Evolutionary conservation across 805 yeast species (phyloP).

Genomic region (Torulaspora delbrueckii): DNA sequence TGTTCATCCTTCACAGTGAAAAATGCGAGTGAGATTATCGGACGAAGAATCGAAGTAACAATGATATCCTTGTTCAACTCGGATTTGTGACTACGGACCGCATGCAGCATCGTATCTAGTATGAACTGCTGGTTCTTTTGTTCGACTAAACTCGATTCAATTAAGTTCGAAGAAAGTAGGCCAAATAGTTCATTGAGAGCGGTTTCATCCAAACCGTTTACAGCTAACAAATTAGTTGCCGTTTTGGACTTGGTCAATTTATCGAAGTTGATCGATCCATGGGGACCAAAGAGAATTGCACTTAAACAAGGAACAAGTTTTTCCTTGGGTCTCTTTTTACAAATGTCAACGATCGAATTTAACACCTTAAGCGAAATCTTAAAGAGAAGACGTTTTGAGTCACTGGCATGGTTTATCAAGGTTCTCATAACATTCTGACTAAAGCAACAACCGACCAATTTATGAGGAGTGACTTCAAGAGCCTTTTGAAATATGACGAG

Average conservation of each 20-base stretch:
- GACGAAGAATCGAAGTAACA: constrained; percentile 31
- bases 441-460: constrained; percentile 37
- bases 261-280: constrained; percentile 70
- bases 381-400: constrained; percentile 58
- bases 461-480: constrained; percentile 31
- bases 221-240: constrained; percentile 41
- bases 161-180: constrained; percentile 10
- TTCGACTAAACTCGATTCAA: background rate
- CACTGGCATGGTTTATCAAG: constrained; percentile 70
- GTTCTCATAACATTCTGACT: constrained; percentile 67
- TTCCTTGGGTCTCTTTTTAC: constrained; percentile 35
- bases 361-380: constrained; percentile 58
- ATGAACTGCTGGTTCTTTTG: constrained; percentile 43
- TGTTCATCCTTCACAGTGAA: constrained; percentile 24
- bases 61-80: constrained; percentile 26
- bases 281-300: constrained; percentile 39
- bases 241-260: constrained; percentile 69
- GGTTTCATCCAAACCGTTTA: constrained; percentile 12
- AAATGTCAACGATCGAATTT: constrained; percentile 39
- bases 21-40: constrained; percentile 33
- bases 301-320: constrained; percentile 34
- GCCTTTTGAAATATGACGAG: constrained; percentile 62
- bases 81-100: constrained; percentile 45
- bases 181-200: constrained; percentile 26
- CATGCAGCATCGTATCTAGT: constrained; percentile 51